Conservation (phyloP, 148 eudicot genomes). For the Rhododendron ovatum region DNA sequence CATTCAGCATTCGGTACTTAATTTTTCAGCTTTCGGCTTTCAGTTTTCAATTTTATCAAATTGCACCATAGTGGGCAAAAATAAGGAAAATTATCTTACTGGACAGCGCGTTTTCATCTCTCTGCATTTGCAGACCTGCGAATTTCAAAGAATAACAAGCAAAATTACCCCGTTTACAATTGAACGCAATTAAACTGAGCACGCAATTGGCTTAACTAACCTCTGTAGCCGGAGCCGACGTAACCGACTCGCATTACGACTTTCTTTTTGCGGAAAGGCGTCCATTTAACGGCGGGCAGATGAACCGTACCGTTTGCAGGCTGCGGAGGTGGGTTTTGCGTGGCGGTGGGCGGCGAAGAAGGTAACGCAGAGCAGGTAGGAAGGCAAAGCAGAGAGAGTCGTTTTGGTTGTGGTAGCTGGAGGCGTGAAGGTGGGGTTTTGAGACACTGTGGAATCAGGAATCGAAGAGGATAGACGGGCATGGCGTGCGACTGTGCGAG, state of each 20-base stretch:
- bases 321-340: slow-evolving; percentile 2
- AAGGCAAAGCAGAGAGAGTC: neutral
- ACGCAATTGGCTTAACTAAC: slow-evolving; percentile 14
- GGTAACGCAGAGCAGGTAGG: neutral
- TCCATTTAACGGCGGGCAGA: slow-evolving; percentile 43
- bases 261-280: slow-evolving; percentile 68
- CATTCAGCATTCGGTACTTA: neutral
- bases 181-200: neutral
- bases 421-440: neutral
- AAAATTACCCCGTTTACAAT: neutral
- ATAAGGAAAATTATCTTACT: slow-evolving; percentile 34
- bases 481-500: neutral
- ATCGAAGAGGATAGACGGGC: slow-evolving; percentile 22
- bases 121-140: slow-evolving; percentile 76
- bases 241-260: slow-evolving; percentile 98
- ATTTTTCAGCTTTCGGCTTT: too few species aligned
- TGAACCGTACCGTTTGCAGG: neutral
- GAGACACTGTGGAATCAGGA: slow-evolving; percentile 11
- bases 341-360: neutral
- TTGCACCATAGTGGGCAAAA: neutral
- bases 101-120: slow-evolving; percentile 42
- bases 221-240: slow-evolving; percentile 78
- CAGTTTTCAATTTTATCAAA: neutral
- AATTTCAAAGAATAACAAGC: neutral
- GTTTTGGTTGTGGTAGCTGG: slow-evolving; percentile 9